Base-by-base conservation (phyloP, 345 rosid genomes). In the Camelina hispida region DNA sequence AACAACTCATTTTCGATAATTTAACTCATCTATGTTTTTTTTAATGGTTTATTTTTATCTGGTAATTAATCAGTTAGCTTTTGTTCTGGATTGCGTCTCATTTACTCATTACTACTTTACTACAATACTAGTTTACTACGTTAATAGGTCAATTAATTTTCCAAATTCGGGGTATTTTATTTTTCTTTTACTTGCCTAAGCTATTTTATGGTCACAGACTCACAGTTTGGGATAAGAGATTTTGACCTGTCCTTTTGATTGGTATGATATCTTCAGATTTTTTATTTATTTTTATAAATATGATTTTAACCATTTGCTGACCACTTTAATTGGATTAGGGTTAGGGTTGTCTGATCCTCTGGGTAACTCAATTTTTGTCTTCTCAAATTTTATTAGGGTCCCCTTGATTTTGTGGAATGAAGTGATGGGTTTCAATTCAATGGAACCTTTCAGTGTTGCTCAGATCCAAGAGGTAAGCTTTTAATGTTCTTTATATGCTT, bases 391-490 rank as follows among this genome's bases (percentile, higher is more conserved):
- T 63, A 52, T 28, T 3, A 62, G 69, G 30, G 23, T 62, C 69
- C 50, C 50, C 23, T 56, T 47, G 20, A 32, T 42, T 59, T 75
- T 62, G 14, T 30, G 56, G 23, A 59, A 53, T 59, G 54, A 28
- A 72, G 47, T 32, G 37, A 53, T 64, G 23, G 44, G 9, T 32
- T 47, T 9, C n/a, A 56, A 34, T 35, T 50, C 61, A 51, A 68
- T 77, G 80, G 52, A 32, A 37, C 28, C 18, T 64, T 6, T 8
- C 35, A 65, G 1, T n/a, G 65, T 23, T 69, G 50, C 42, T 77
- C 78, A 68, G 47, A 59, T 35, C 71, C 79, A 79, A 72, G 87
- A 84, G 98, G 96, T 90, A 62, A 63, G 81, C n/a, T 80, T 81
- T 52, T 57, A 38, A 4, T 47, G 34, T 43, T 30, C 7, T 67